Base-by-base conservation (phyloP, 2,329 filamentous ascomycete genomes). In the Exophiala alcalophila region DNA sequence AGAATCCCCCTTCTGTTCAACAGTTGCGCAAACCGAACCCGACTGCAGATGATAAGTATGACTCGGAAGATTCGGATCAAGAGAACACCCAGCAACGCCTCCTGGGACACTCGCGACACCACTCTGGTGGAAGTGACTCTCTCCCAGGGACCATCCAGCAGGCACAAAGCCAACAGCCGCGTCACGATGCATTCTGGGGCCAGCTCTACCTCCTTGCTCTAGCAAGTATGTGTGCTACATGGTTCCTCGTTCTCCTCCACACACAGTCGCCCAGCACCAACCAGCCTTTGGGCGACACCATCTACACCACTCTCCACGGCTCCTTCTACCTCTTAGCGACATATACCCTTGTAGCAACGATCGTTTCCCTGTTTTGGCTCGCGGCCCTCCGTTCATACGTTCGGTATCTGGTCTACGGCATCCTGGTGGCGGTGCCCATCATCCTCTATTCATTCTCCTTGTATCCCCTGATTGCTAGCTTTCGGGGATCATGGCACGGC, bases 361-460 rank as follows among this genome's bases (percentile, higher is more conserved):
- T 94, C 24, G 86, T 97, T 14, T 91, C 91, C 2, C 72, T 96
- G 24, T 65, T 96, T 18, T 98, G 92, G 92, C 77, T 98, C 49
- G 86, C 90, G 1, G 73, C 94, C 1, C 72, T 98, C 33, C 80
- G 88, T 33, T 92, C 89, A 4, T 96, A 94, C 64, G 86, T 94
- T 15, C 80, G 86, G 41, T 80, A 83, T n/a, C 70, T 97, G 39
- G 86, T 96, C 39, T 81, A 83, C 54, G 66, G 86, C 41, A 86
- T 96, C 50, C 67, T 96, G 25, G 70, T 96, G 27, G 84, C 86
- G 1, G 89, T 96, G 11, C 92, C 92, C 0, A 70, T 90, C 50
- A 83, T 96, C 19, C 76, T 96, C 45, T 78, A 92, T 52, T 89
- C 88, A 0, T 96, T 97, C 63, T 90, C 86, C 20, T 68, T 98